These are phyloP conservation scores for Kwoniella dendrophila DNA, from an alignment of 768 basidiomycete species.

Conservation along the genomic window DNA sequence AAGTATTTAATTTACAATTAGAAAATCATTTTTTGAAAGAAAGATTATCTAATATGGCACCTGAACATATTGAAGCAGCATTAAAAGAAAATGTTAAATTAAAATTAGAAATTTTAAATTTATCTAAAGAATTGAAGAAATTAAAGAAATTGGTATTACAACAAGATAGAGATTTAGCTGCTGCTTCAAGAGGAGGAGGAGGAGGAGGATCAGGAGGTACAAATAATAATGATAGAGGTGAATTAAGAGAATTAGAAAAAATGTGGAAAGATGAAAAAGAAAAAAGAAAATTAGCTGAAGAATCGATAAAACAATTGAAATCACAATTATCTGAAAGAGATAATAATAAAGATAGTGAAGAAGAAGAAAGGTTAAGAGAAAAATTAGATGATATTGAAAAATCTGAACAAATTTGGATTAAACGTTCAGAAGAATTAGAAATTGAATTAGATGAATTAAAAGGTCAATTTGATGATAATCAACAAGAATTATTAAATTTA, in stretches of 20 bases:
- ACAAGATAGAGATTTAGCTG: constrained; percentile 75
- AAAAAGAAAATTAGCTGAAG: constrained; percentile 58
- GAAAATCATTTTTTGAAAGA: constrained; percentile 95
- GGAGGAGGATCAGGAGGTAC: constrained; percentile 57
- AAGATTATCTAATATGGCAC: constrained; percentile 81
- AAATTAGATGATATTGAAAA: constrained; percentile 71
- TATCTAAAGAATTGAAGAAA: constrained; percentile 87
- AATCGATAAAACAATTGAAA: constrained; percentile 61
- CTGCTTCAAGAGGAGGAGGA: constrained; percentile 44
- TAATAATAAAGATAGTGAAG: no score
- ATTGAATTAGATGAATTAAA: constrained; percentile 54
- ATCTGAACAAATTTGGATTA: constrained; percentile 67
- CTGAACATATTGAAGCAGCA: constrained; percentile 88
- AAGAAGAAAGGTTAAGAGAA: constrained; percentile 57
- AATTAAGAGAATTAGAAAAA: constrained; percentile 74
- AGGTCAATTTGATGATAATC: constrained; percentile 36
- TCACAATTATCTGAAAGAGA: no score
- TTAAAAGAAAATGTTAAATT: constrained; percentile 90
- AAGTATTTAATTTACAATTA: constrained; percentile 94
- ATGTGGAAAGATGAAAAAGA: constrained; percentile 65
- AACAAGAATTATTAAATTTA: constrained; percentile 39
- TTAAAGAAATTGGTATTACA: constrained; percentile 84
- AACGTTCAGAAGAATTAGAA: constrained; percentile 58
- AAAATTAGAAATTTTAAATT: constrained; percentile 87
- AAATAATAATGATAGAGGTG: constrained; percentile 44